Base-by-base conservation (phyloP, 768 basidiomycete genomes). In the Lentinula edodes region DNA sequence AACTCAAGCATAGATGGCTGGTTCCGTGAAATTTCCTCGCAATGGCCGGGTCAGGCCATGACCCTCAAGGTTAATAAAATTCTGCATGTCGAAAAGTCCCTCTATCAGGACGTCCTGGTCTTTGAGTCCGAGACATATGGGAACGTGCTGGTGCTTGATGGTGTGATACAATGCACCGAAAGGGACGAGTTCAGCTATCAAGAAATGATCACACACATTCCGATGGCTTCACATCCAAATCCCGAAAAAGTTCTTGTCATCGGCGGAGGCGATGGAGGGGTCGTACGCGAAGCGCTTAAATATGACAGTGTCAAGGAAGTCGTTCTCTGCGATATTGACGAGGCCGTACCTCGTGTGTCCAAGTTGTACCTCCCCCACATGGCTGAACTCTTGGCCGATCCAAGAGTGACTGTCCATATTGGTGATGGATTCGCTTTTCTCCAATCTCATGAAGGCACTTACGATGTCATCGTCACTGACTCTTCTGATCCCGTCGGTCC, bases 131-230 rank as follows among this genome's bases (percentile, higher is more conserved):
- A 92, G 77, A 92, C 94, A 0, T 96, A 90, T 70, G 96, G 96
- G n/a, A 98, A 98, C 69, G 95, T 98, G 51, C 83, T 99, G 61
- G 88, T 95, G 18, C 85, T 99, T 35, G 96, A 99, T 71, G 92
- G 94, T 58, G 93, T 90, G 60, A 91, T 99, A 66, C 96, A 99
- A 74, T 94, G 91, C 77, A 97, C 95, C 1, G 97, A 99, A 76
- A 87, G 95, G 52, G 97, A 99, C 71, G 97, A 99, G 75, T 99
- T 99, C 76, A 97, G 94, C 10, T 98, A 98, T 75, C 95, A 98
- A 70, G 96, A 99, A 78, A 97, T 98, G 96, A 98, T 99, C 69
- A 83, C 96, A 5, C 96, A 98, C 76, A 77, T 99, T 58, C 97
- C 97, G n/a, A 82, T 98, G 64, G 88, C 93, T 12, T 93, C 88